Conservation (phyloP, 805 yeast species). For the Millerozyma acaciae region DNA sequence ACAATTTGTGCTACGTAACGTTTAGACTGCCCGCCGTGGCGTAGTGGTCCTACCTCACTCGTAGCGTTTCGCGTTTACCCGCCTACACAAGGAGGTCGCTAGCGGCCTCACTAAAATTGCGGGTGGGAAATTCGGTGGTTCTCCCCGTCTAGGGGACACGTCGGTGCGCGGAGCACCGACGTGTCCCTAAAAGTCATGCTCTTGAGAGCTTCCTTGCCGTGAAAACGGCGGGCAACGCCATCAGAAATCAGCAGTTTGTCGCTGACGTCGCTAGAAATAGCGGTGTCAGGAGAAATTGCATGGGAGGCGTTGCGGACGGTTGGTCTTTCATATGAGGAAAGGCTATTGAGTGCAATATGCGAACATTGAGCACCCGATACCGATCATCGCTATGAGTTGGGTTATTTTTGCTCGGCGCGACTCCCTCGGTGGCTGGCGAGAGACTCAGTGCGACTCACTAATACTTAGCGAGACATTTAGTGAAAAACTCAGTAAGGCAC, state of each 20-base stretch:
- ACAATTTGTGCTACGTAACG: not conserved
- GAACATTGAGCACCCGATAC: conserved; percentile 57
- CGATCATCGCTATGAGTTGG: conserved; percentile 53
- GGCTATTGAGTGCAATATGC: conserved; percentile 62
- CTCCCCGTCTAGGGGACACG: conserved; percentile 38
- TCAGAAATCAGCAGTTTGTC: conserved; percentile 45
- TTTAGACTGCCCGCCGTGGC: conserved; percentile 3
- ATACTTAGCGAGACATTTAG: not conserved
- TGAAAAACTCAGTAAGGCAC: not conserved
- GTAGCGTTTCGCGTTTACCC: conserved; percentile 48
- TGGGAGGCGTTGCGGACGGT: conserved; percentile 60
- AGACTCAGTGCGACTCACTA: no score
- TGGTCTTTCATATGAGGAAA: conserved; percentile 36
- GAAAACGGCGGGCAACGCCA: conserved; percentile 58
- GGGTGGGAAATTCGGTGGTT: conserved; percentile 68
- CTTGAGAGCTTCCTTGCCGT: conserved; percentile 57
- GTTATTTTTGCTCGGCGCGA: conserved; percentile 24
- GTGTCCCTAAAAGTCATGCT: conserved; percentile 23
- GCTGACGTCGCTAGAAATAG: conserved; percentile 5
- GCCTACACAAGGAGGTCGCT: conserved; percentile 25
- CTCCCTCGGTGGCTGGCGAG: no score
- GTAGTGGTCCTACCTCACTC: conserved; percentile 33
- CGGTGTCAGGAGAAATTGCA: conserved; percentile 20
- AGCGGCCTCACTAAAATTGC: conserved; percentile 12
- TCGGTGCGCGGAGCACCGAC: not conserved